Evolutionary conservation across 2,329 filamentous ascomycete genomes (phyloP).

Genomic region (Fusarium neocosmosporiellum): DNA sequence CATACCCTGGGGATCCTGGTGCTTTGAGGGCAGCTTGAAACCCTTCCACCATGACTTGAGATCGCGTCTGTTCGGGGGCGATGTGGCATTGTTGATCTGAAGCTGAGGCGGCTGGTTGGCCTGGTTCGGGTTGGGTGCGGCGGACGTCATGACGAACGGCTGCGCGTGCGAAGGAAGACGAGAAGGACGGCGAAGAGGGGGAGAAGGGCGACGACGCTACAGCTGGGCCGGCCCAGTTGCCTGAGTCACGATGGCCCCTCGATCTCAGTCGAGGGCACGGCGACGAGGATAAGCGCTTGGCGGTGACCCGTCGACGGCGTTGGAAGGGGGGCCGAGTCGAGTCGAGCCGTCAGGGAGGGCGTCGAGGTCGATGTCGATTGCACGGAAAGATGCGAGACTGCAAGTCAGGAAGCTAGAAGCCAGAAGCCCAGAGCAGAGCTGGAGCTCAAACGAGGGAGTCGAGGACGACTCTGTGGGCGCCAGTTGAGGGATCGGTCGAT

Average conservation of each 20-base stretch:
- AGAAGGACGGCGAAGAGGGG: slow-evolving; percentile 16
- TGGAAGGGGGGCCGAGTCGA: slow-evolving; percentile 14
- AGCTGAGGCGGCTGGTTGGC: slow-evolving; percentile 45
- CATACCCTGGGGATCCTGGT: slow-evolving; percentile 67
- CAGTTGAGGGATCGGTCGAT: slow-evolving; percentile 40
- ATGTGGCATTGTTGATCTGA: slow-evolving; percentile 60
- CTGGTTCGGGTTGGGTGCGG: slow-evolving; percentile 48
- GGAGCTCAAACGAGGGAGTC: slow-evolving; percentile 36
- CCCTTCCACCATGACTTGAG: slow-evolving; percentile 97
- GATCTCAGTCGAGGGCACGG: slow-evolving; percentile 26
- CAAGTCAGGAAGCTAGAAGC: slow-evolving; percentile 30
- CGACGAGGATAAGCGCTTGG: slow-evolving; percentile 27
- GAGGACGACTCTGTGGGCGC: slow-evolving; percentile 37
- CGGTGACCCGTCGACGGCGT: slow-evolving; percentile 26
- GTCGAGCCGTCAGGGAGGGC: not conserved
- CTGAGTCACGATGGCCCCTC: slow-evolving; percentile 43
- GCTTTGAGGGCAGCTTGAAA: slow-evolving; percentile 79
- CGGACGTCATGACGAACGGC: slow-evolving; percentile 50
- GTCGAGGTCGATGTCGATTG: slow-evolving; percentile 28
- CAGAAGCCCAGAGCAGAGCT: slow-evolving; percentile 28
- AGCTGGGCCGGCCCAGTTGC: slow-evolving; percentile 45
- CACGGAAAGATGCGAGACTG: slow-evolving; percentile 30
- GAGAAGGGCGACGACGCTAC: slow-evolving; percentile 34
- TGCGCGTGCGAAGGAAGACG: slow-evolving; percentile 22
- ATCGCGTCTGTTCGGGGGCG: slow-evolving; percentile 86